Evolutionary conservation across 2,329 filamentous ascomycete genomes (phyloP).

Genomic region (Elsinoe australis): DNA sequence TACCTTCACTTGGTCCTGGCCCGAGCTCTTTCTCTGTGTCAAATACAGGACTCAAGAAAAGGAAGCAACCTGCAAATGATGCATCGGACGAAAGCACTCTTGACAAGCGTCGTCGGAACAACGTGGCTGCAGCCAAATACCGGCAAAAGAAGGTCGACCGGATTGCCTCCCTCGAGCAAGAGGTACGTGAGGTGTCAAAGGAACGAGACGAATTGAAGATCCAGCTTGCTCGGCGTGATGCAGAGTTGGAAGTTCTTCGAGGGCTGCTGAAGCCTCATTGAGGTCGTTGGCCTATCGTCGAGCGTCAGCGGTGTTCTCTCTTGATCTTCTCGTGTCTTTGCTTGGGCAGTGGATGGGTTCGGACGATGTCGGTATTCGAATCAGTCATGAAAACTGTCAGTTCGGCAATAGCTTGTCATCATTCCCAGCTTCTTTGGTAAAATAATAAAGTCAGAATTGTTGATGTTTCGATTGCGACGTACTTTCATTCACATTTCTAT

Average conservation of each 20-base stretch:
- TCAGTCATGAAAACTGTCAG: background rate
- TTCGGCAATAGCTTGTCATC: constrained; percentile 10
- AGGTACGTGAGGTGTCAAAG: constrained; percentile 48
- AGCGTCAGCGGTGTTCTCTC: background rate
- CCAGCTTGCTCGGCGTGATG: constrained; percentile 54
- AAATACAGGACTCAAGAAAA: background rate
- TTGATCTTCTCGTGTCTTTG: background rate
- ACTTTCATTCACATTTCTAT: background rate
- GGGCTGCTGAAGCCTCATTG: background rate
- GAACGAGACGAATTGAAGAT: constrained; percentile 56
- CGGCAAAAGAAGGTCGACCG: constrained; percentile 61
- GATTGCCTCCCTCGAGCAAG: constrained; percentile 51
- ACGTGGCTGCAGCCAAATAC: constrained; percentile 58
- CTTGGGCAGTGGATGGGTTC: background rate
- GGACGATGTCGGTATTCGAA: constrained; percentile 14
- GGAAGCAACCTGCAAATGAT: background rate
- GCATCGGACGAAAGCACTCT: background rate
- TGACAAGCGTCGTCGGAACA: constrained; percentile 56
- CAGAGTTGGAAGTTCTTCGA: constrained; percentile 51
- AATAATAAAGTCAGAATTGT: background rate
- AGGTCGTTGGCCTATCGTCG: background rate
- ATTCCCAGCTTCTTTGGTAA: background rate
- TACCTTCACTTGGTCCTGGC: no score
- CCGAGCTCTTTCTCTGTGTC: constrained; percentile 1
- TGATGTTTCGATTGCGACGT: background rate